These are phyloP conservation scores for Boletus mariae DNA, from an alignment of 1,284 basidiomycete genomes.

Conservation along the genomic window DNA sequence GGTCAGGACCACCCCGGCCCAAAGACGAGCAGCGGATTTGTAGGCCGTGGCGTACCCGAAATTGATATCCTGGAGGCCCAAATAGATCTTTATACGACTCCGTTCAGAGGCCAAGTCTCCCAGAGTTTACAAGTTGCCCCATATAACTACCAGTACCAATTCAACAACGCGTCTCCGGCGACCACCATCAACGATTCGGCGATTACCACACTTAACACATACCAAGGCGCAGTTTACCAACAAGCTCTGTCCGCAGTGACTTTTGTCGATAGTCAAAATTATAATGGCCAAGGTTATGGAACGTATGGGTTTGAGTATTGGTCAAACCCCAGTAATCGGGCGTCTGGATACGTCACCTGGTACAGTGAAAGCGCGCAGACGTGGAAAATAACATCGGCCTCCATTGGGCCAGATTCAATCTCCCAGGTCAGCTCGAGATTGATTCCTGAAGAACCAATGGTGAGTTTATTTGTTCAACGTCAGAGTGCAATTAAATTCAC, in stretches of 20 bases:
- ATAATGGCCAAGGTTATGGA: slow-evolving; percentile 50
- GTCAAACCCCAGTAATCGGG: slow-evolving; percentile 58
- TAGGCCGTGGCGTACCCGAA: slow-evolving; percentile 83
- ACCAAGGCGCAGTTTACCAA: slow-evolving; percentile 76
- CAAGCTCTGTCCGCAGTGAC: slow-evolving; percentile 73
- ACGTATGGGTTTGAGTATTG: slow-evolving; percentile 75
- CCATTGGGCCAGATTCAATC: slow-evolving; percentile 56
- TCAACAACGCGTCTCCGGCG: slow-evolving; percentile 49
- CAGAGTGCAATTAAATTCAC: slow-evolving; percentile 4
- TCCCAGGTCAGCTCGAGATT: slow-evolving; percentile 57
- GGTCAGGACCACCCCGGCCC: slow-evolving; percentile 85
- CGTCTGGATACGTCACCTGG: slow-evolving; percentile 75
- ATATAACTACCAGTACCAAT: slow-evolving; percentile 68
- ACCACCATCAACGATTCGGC: slow-evolving; percentile 53
- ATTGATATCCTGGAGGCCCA: slow-evolving; percentile 82
- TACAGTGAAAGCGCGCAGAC: slow-evolving; percentile 53
- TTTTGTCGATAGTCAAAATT: slow-evolving; percentile 51
- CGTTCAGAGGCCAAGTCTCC: slow-evolving; percentile 61
- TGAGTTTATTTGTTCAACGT: slow-evolving; percentile 31
- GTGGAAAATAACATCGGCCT: slow-evolving; percentile 63
- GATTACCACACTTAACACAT: slow-evolving; percentile 60
- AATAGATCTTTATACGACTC: slow-evolving; percentile 39
- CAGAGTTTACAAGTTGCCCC: slow-evolving; percentile 82
- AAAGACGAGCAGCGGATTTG: slow-evolving; percentile 41
- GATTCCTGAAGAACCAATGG: slow-evolving; percentile 72